Conservation (phyloP, 305 asterid genomes). For the Fraxinus floribunda region DNA sequence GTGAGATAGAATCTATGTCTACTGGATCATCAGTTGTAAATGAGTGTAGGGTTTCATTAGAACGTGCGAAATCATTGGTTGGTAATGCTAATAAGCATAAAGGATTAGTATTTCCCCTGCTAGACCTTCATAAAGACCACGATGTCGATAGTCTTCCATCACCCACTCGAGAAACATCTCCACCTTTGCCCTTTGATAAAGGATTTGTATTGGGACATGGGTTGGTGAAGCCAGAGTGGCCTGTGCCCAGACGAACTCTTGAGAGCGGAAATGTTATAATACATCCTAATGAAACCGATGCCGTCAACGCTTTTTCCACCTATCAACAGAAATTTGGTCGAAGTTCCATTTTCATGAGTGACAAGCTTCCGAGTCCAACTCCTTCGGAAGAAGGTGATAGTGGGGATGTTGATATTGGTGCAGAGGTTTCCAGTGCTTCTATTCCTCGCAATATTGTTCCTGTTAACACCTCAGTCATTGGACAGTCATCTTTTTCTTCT, state of each 20-base stretch:
- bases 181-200: constrained; percentile 51
- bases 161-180: constrained; percentile 71
- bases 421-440: constrained; percentile 70
- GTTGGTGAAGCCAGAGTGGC: constrained; percentile 72
- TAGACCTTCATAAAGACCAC: constrained; percentile 92
- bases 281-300: constrained; percentile 93
- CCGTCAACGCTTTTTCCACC: constrained; percentile 86
- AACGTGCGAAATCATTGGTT: constrained; percentile 32
- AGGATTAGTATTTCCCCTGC: constrained; percentile 62
- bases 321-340: constrained; percentile 90
- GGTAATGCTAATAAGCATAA: constrained; percentile 53
- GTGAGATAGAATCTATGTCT: constrained; percentile 33
- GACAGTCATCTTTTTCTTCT: constrained; percentile 44
- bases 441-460: constrained; percentile 20
- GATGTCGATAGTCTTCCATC: constrained; percentile 97
- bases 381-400: constrained; percentile 80
- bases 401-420: constrained; percentile 61
- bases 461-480: constrained; percentile 29
- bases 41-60: constrained; percentile 28
- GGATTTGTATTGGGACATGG: constrained; percentile 45
- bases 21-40: constrained; percentile 38
- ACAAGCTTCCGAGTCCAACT: constrained; percentile 91
- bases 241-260: constrained; percentile 50
- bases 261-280: constrained; percentile 39
- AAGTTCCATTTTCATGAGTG: constrained; percentile 54